Base-by-base conservation (phyloP, 345 rosid genomes). In the Dipteronia sinensis region DNA sequence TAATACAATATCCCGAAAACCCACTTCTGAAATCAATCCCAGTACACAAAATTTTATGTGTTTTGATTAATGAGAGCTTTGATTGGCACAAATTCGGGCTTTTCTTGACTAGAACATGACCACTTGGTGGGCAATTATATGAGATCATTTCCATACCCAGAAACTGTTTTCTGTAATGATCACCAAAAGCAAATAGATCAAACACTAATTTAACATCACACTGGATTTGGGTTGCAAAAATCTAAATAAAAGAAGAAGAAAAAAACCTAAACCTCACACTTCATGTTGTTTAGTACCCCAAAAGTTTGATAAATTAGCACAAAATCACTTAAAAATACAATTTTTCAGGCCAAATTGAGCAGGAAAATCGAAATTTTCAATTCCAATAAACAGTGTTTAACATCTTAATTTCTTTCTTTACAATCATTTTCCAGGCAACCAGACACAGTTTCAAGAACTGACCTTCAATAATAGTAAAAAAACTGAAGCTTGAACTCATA, bases 121-220 rank as follows among this genome's bases (percentile, higher is more conserved):
- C 76, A 42, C 83, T 78, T n/a, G 83, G 83, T 12, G 86, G 81
- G 13, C 83, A 78, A 75, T 77, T 86, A 17, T 79, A 79, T 27
- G 93, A 79, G 77, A 92, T 79, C 81, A 89, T 81, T 83, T 91
- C 94, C 98, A 93, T 95, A 13, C 74, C 86, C 73, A 61, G 69
- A 75, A 77, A 70, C 40, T 20, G 55, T 63, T 34, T 61, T 67
- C 96, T 90, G 87, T 70, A 75, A 55, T 55, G 23, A 80, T 80
- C 53, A 76, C 16, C 19, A 61, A 79, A 79, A 73, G 19, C 42
- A 81, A 66, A 16, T 25, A 49, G 71, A 63, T 72, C 17, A 65
- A 31, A 5, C 78, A 51, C 38, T 19, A 66, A 66, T 10, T 46
- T 34, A 53, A 51, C 27, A 29, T 71, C 64, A 73, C 82, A 80